Evolutionary conservation across 345 rosid genomes (phyloP).

Genomic region (Laguncularia racemosa): DNA sequence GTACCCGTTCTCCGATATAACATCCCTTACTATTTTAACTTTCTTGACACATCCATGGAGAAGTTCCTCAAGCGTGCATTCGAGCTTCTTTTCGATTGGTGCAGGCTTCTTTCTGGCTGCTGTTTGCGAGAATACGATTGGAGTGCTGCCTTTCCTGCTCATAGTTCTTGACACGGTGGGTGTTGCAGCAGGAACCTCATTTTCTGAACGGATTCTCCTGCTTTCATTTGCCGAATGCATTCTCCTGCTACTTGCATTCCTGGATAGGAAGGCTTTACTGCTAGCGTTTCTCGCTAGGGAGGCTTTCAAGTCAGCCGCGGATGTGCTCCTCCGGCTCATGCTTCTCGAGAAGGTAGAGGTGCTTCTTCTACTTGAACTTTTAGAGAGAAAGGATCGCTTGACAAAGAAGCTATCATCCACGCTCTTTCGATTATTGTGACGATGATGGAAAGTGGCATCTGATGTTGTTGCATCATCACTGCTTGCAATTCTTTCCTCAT

Average conservation of each 20-base stretch:
- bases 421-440: conserved; percentile 6
- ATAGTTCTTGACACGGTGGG: conserved; percentile 4
- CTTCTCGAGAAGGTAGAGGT: conserved; percentile 22
- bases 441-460: background rate
- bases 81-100: conserved; percentile 48
- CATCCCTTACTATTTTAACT: conserved; percentile 48
- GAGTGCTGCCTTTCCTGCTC: conserved; percentile 21
- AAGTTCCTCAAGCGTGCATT: conserved; percentile 82
- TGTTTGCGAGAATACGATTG: conserved; percentile 66
- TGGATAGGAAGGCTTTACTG: background rate
- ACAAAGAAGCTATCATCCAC: conserved; percentile 42
- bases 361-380: conserved; percentile 27
- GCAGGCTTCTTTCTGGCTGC: conserved; percentile 49
- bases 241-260: conserved; percentile 5
- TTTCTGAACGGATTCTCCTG: background rate
- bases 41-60: conserved; percentile 54
- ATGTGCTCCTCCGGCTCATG: conserved; percentile 27
- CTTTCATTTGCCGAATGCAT: conserved; percentile 1
- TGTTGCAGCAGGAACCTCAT: conserved; percentile 2
- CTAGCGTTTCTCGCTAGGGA: background rate
- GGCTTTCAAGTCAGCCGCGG: background rate
- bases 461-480: conserved; percentile 18
- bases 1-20: conserved; percentile 55
- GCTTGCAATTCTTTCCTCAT: conserved; percentile 18
- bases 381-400: conserved; percentile 28